Percentiles rank a stretch among this genome's conserved stretches.
phyloP scores from a whole-genome alignment of 257 asterid genomes.

The Agastache rugosa region DNA sequence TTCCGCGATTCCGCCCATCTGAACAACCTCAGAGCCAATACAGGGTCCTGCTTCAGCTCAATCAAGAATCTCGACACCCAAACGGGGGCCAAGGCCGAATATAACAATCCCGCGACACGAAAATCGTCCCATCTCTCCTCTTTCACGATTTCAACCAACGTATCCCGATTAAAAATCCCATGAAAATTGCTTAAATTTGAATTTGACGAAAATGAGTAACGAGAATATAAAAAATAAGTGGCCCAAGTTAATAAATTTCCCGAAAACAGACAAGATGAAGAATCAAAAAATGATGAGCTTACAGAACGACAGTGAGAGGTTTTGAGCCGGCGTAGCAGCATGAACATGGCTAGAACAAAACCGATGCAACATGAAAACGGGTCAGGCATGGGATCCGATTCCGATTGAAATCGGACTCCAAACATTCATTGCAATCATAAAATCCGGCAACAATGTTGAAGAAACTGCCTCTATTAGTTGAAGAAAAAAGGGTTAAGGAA shows the following conservation, averaged over 20 bases:
- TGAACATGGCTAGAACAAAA: slow-evolving; percentile 61
- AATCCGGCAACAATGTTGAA: slow-evolving; percentile 17
- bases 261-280: slow-evolving; percentile 41
- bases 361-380: slow-evolving; percentile 46
- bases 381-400: slow-evolving; percentile 56
- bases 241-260: slow-evolving; percentile 50
- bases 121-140: slow-evolving; percentile 73
- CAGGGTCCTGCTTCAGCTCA: slow-evolving; percentile 74
- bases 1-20: slow-evolving; percentile 60
- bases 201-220: slow-evolving; percentile 49
- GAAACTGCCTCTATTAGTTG: neutral
- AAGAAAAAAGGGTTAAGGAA: neutral
- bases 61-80: slow-evolving; percentile 59
- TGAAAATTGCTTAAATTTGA: slow-evolving; percentile 35
- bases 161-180: slow-evolving; percentile 42
- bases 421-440: slow-evolving; percentile 46
- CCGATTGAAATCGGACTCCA: slow-evolving; percentile 44
- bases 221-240: slow-evolving; percentile 40
- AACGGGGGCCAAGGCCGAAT: slow-evolving; percentile 62
- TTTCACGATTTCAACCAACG: slow-evolving; percentile 47
- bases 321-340: slow-evolving; percentile 66
- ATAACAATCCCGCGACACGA: slow-evolving; percentile 48
- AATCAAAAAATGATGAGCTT: slow-evolving; percentile 40
- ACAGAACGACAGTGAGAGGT: slow-evolving; percentile 45
- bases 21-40: slow-evolving; percentile 73